Evolutionary conservation across 495 filamentous ascomycete genomes (phyloP).

Genomic region (Penicillium nucicola): DNA sequence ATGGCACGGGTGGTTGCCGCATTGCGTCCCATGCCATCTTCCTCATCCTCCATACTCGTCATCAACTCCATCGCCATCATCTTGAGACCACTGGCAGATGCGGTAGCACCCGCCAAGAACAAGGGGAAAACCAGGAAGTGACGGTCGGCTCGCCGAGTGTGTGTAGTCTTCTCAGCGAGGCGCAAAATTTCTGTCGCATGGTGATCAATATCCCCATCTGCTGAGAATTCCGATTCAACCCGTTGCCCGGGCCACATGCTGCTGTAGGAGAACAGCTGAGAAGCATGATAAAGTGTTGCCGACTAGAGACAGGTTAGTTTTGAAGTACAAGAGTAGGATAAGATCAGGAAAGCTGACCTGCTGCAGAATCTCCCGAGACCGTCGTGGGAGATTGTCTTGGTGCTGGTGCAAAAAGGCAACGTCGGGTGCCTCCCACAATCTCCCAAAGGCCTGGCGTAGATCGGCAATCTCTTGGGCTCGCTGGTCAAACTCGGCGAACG

Average conservation of each 20-base stretch:
- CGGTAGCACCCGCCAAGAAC: slow-evolving; percentile 53
- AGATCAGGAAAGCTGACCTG: slow-evolving; percentile 33
- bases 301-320: slow-evolving; percentile 25
- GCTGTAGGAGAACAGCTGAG: slow-evolving; percentile 48
- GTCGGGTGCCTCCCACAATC: slow-evolving; percentile 41
- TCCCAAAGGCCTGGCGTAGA: slow-evolving; percentile 36
- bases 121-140: slow-evolving; percentile 54
- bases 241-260: slow-evolving; percentile 50
- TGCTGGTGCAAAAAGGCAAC: slow-evolving; percentile 32
- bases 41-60: slow-evolving; percentile 45
- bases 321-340: too few species aligned
- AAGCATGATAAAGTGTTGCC: slow-evolving; percentile 46
- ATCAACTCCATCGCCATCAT: slow-evolving; percentile 49
- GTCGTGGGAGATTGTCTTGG: slow-evolving; percentile 35
- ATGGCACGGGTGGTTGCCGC: slow-evolving; percentile 44
- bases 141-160: slow-evolving; percentile 32
- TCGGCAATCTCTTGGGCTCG: slow-evolving; percentile 23
- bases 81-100: slow-evolving; percentile 40
- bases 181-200: slow-evolving; percentile 45
- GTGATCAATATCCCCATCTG: slow-evolving; percentile 39
- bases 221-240: slow-evolving; percentile 24
- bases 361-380: slow-evolving; percentile 42
- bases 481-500: slow-evolving; percentile 14
- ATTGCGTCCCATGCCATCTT: slow-evolving; percentile 47
- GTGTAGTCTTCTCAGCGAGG: slow-evolving; percentile 31